Evolutionary conservation across 208 protist species (phyloP).

Genomic region (Wallacemonas rigidus): DNA sequence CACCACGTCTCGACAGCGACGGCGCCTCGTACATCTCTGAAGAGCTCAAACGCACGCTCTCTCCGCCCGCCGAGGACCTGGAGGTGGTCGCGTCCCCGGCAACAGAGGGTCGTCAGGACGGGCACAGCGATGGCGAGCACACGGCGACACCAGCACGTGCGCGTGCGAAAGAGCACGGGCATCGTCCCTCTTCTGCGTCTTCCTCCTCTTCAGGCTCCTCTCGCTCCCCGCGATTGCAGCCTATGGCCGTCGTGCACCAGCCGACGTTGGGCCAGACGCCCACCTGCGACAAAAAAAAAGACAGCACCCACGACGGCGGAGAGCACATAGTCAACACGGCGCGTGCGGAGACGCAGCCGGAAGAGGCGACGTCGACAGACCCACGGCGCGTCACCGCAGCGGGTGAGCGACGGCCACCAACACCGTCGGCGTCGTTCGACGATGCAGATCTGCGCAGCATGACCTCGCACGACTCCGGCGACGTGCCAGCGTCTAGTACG

Average conservation of each 20-base stretch:
- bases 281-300: too few species aligned
- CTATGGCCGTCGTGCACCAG: too few species aligned
- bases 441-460: background rate
- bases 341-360: too few species aligned
- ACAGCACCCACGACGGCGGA: too few species aligned
- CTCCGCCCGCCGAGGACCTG: background rate
- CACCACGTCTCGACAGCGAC: background rate
- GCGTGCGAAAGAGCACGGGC: background rate
- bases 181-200: background rate
- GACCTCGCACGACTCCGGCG: background rate
- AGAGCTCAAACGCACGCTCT: background rate
- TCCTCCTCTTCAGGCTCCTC: background rate
- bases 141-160: background rate
- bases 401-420: too few species aligned
- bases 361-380: too few species aligned
- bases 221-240: too few species aligned
- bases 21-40: constrained; percentile 11
- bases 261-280: too few species aligned
- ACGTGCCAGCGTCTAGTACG: background rate
- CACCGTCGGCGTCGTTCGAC: background rate
- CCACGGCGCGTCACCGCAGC: too few species aligned
- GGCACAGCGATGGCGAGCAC: background rate
- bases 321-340: too few species aligned
- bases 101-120: background rate
- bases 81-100: background rate